Conservation (phyloP, 192 early-diverging fungal species). For the Coemansia sp. region DNA sequence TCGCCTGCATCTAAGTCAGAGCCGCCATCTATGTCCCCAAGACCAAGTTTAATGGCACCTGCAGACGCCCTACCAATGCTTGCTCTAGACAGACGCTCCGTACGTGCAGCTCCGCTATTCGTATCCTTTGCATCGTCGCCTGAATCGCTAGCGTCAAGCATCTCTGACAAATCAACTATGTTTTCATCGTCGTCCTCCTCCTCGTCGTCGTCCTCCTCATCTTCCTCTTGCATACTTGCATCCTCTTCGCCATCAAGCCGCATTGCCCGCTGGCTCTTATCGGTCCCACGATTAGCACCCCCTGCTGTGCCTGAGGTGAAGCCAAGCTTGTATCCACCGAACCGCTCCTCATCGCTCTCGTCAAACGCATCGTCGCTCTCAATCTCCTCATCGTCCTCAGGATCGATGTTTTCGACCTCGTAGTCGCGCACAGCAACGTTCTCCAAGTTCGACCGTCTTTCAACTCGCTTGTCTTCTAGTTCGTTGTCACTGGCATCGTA, state of each 20-base stretch:
- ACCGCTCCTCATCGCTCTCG: constrained; percentile 80
- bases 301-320: constrained; percentile 31
- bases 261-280: constrained; percentile 12
- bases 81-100: no score
- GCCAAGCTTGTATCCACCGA: constrained; percentile 65
- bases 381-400: constrained; percentile 94
- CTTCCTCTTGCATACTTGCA: constrained; percentile 32
- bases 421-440: constrained; percentile 55
- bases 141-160: constrained; percentile 50
- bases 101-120: no score
- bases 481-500: constrained; percentile 17
- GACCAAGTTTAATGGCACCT: constrained; percentile 13
- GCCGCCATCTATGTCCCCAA: constrained; percentile 39
- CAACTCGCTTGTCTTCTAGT: background rate
- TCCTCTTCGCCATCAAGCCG: constrained; percentile 29
- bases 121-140: constrained; percentile 19
- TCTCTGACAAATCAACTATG: constrained; percentile 63
- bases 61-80: background rate
- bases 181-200: constrained; percentile 57
- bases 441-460: constrained; percentile 29
- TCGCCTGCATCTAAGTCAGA: constrained; percentile 8
- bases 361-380: constrained; percentile 90
- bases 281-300: constrained; percentile 15
- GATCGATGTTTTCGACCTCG: constrained; percentile 72
- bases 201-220: constrained; percentile 45